These are phyloP conservation scores for Bullera alba DNA, from an alignment of 768 basidiomycete species.

Conservation along the genomic window DNA sequence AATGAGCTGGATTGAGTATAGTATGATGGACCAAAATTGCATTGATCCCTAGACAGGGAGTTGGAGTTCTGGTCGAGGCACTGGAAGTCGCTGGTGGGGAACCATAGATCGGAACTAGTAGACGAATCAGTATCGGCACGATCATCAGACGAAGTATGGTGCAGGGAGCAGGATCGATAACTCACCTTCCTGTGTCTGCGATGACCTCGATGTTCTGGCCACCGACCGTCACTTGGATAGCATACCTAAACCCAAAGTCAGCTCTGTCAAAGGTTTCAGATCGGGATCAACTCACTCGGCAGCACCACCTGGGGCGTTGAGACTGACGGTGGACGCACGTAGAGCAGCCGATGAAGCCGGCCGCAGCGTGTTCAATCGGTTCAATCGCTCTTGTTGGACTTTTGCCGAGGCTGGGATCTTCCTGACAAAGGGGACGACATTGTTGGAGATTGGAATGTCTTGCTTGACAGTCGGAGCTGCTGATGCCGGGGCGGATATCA, in stretches of 20 bases:
- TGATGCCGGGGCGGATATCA: background rate
- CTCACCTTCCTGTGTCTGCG: conserved; percentile 2
- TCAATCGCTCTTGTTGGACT: background rate
- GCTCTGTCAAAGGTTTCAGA: background rate
- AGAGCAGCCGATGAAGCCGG: background rate
- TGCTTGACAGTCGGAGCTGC: background rate
- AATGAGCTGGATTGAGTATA: background rate
- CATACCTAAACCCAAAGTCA: background rate
- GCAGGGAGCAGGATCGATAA: background rate
- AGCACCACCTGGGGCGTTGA: conserved; percentile 1
- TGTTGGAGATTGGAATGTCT: conserved; percentile 1
- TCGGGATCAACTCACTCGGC: conserved; percentile 1
- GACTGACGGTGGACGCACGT: background rate
- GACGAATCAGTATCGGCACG: background rate
- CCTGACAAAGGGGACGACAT: background rate
- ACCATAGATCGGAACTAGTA: conserved; percentile 4
- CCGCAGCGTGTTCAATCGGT: background rate
- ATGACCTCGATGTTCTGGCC: background rate
- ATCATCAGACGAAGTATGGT: background rate
- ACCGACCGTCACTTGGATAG: background rate
- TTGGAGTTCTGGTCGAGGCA: background rate
- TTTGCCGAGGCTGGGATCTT: background rate
- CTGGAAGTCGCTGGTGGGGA: background rate
- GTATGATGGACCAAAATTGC: background rate
- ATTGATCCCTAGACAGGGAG: background rate